Conservation (phyloP, 441 rosid genomes). For the Erysimum pusillum region DNA sequence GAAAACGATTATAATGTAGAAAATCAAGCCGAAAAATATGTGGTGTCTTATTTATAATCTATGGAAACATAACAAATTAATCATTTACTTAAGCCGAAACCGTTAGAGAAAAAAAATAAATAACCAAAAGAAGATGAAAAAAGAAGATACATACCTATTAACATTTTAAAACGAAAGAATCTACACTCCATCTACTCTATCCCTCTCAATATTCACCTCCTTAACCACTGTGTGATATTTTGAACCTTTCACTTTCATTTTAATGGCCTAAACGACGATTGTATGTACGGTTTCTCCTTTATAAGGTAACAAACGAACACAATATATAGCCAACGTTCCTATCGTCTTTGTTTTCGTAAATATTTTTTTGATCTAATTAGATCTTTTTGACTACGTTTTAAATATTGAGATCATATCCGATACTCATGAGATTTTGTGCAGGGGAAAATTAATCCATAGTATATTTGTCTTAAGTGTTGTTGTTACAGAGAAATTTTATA, state of each 20-base stretch:
- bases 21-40: conserved; percentile 10
- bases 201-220: neutral
- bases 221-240: neutral
- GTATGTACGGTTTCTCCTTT: neutral
- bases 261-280: conserved; percentile 22
- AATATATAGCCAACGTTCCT: neutral
- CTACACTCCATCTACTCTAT: neutral
- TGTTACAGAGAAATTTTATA: neutral
- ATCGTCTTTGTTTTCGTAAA: neutral
- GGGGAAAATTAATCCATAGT: neutral
- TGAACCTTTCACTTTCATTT: conserved; percentile 4
- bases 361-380: neutral
- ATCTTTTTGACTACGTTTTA: neutral
- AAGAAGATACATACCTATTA: neutral
- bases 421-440: too few species aligned
- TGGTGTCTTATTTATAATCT: conserved; percentile 3
- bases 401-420: neutral
- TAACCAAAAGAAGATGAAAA: neutral
- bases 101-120: conserved; percentile 7
- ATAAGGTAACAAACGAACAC: neutral
- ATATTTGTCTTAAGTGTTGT: neutral
- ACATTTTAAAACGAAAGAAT: neutral
- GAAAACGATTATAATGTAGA: conserved; percentile 11
- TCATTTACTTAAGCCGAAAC: neutral
- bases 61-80: neutral